Evolutionary conservation across 345 rosid species (phyloP), one percentile per base, ranked within the genome.

Genomic region (Eucalyptus tenuipes): DNA sequence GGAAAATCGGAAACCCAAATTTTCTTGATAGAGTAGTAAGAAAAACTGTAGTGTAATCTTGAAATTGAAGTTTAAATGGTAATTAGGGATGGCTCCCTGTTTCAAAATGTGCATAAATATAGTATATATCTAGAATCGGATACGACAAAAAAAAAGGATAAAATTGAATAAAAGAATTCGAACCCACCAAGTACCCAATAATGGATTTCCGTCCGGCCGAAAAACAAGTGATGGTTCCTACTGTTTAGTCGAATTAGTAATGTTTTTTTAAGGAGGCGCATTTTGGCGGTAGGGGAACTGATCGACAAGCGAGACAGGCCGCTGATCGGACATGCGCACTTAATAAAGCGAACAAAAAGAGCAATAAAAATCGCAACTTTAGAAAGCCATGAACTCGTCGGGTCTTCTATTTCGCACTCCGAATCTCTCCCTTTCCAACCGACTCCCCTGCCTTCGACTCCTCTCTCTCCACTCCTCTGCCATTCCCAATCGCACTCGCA

Each of bases 211-310:
- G 25, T 71, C 27, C 1, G 1, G 2, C 5, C 8, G 22, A 18
- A 16, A 68, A 68, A 31, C 11, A 31, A 17, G 3, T 31, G 33
- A 0, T 2, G 7, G 2, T 14, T 8, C 8, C 0, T 16, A 8
- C 9, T 17, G 80, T 17, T 16, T 17, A 44, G 25, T 68, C 7
- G 44, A 17, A 33, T 9, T 33, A 3, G 6, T 68, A 33, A 8
- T 33, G 24, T 33, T 33, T 33, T 66, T 68, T 37, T 20, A 37
- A 37, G 82, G 82, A 37, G 47, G 13, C 45, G 47, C 47, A 75
- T 37, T 75, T 75, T 75, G 82, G 15, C 27, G 82, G 47, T 20
- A 3, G 27, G 7, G 7, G 45, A 75, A 18, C 47, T 71, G 22
- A 33, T 68, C 0, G 82, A 71, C 81, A 10, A 10, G 80, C 12